Evolutionary conservation across 2,329 filamentous ascomycete genomes (phyloP).

Genomic region (Monosporascus sp.): DNA sequence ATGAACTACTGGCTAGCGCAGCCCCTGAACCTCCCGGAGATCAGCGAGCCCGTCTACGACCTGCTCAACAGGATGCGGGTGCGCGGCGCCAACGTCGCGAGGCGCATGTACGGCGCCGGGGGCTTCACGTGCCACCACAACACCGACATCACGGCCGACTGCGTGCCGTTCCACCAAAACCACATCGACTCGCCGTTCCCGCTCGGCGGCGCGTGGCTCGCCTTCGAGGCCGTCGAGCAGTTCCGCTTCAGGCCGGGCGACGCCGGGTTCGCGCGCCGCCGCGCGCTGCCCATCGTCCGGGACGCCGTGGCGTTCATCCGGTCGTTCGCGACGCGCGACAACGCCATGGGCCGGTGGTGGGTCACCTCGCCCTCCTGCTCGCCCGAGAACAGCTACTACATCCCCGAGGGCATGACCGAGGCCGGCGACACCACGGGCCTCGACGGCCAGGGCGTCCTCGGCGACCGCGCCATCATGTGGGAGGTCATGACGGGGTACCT

Average conservation of each 20-base stretch:
- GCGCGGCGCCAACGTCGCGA: slow-evolving; percentile 20
- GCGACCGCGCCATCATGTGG: slow-evolving; percentile 7
- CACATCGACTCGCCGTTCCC: slow-evolving; percentile 5
- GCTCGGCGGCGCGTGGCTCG: slow-evolving; percentile 4
- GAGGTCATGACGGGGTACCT: slow-evolving; percentile 4
- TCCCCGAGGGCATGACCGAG: slow-evolving; percentile 2
- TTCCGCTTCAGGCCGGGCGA: slow-evolving; percentile 4
- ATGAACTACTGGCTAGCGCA: slow-evolving; percentile 49
- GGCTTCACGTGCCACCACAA: slow-evolving; percentile 19
- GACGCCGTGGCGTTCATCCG: slow-evolving; percentile 3
- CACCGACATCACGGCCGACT: slow-evolving; percentile 19
- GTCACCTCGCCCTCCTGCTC: slow-evolving; percentile 4
- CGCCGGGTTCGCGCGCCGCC: background rate
- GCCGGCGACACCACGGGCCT: slow-evolving; percentile 3
- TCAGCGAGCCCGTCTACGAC: slow-evolving; percentile 16
- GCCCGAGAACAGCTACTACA: slow-evolving; percentile 9
- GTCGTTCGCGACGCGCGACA: background rate
- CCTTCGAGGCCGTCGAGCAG: slow-evolving; percentile 5
- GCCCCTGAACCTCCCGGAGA: slow-evolving; percentile 12
- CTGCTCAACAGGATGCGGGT: slow-evolving; percentile 1
- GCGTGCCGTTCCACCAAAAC: slow-evolving; percentile 7
- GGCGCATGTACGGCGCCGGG: slow-evolving; percentile 16
- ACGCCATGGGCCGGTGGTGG: slow-evolving; percentile 1
- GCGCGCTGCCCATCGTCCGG: slow-evolving; percentile 3
- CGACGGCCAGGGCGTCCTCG: slow-evolving; percentile 2